phyloP scores from a whole-genome alignment of 768 basidiomycete species.

The Kondoa subrosea region DNA sequence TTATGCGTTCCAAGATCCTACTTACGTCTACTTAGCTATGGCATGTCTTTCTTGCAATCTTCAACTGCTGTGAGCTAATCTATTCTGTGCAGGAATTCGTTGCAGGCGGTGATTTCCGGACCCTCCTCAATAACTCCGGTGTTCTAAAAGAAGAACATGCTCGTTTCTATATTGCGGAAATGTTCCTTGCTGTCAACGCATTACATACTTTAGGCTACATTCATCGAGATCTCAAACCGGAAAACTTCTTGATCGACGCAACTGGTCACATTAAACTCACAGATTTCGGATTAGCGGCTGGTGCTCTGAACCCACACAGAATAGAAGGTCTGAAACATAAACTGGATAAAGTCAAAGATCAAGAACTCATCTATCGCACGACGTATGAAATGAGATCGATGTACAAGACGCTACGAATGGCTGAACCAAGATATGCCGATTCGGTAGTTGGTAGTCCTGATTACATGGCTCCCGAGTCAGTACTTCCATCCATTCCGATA shows the following conservation, averaged over 20 bases:
- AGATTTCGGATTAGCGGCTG: constrained; percentile 93
- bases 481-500: constrained; percentile 1
- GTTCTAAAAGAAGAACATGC: constrained; percentile 96
- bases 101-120: constrained; percentile 94
- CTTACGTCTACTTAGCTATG: constrained; percentile 91
- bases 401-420: constrained; percentile 76
- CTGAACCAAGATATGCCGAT: constrained; percentile 85
- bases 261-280: constrained; percentile 94
- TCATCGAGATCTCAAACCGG: constrained; percentile 93
- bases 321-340: constrained; percentile 90
- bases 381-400: constrained; percentile 88
- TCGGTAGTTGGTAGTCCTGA: constrained; percentile 96
- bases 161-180: constrained; percentile 89
- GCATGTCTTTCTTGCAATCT: constrained; percentile 24
- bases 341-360: constrained; percentile 94
- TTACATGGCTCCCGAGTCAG: constrained; percentile 63
- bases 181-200: constrained; percentile 87
- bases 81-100: constrained; percentile 54
- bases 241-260: constrained; percentile 95
- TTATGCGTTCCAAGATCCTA: constrained; percentile 89
- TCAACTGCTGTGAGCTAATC: background rate
- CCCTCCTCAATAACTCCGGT: constrained; percentile 90
- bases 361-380: constrained; percentile 69
- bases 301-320: constrained; percentile 78
- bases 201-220: constrained; percentile 95